Evolutionary conservation across 176 grass and related monocot species (phyloP).

Genomic region (Metroxylon sagu): DNA sequence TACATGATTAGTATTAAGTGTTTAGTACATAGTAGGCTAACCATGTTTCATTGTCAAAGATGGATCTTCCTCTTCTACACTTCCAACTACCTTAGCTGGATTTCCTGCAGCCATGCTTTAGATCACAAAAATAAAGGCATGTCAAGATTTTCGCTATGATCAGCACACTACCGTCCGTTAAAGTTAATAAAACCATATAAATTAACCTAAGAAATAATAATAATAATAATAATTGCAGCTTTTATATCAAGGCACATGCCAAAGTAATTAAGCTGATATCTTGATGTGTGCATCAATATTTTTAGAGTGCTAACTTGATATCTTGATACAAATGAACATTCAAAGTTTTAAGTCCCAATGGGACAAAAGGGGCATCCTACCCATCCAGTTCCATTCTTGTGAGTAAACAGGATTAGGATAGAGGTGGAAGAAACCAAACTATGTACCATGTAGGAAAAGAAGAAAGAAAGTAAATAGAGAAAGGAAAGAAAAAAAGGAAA

Average conservation of each 20-base stretch:
- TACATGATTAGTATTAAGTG: background rate
- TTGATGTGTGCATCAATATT: too few relatives aligned
- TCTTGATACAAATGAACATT: too few relatives aligned
- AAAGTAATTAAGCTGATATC: too few relatives aligned
- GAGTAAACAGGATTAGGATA: background rate
- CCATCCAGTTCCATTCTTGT: too few relatives aligned
- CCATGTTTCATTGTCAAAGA: slow-evolving; percentile 99
- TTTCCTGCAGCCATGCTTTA: slow-evolving; percentile 92
- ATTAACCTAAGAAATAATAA: background rate
- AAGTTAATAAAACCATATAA: background rate
- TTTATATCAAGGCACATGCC: too few relatives aligned
- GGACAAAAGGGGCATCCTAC: too few relatives aligned
- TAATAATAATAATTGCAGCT: too few relatives aligned
- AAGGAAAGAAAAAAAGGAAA: background rate
- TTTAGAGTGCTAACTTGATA: too few relatives aligned
- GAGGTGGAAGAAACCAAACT: background rate
- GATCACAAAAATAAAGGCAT: slow-evolving; percentile 20
- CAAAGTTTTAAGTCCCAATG: too few relatives aligned
- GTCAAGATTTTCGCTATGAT: too few relatives aligned
- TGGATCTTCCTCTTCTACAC: slow-evolving; percentile 70
- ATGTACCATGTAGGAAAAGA: background rate
- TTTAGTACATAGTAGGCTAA: slow-evolving; percentile 18
- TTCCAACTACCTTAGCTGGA: slow-evolving; percentile 86
- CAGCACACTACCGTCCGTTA: background rate
- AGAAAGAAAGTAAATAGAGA: too few relatives aligned